A percentile compares a stretch with the other conserved stretches of the same genome.
phyloP scores from a whole-genome alignment of 2,329 filamentous ascomycete species.

The Chalaropsis ovoidea region DNA sequence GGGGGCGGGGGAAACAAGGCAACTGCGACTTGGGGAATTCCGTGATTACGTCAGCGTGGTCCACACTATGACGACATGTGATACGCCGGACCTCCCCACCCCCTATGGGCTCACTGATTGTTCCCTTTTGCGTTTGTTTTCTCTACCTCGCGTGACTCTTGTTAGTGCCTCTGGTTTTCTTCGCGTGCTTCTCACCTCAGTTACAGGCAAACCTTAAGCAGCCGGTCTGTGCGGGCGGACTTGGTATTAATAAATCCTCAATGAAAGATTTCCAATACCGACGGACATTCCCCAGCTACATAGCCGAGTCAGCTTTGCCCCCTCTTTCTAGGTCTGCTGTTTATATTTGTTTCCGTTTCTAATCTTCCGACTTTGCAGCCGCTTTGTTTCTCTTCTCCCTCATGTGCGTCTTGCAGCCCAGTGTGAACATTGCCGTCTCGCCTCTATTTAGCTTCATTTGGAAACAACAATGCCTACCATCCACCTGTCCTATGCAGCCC shows the following conservation, averaged over 20 bases:
- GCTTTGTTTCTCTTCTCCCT: not conserved
- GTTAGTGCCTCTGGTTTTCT: not conserved
- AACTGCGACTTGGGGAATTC: not conserved
- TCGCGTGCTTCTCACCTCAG: not conserved
- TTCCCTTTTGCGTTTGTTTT: not conserved
- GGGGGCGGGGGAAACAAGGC: not conserved
- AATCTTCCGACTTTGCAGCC: not conserved
- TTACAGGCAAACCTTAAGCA: not conserved
- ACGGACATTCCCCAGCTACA: not conserved
- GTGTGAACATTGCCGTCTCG: not conserved
- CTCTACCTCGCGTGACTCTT: not conserved
- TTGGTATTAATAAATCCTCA: not conserved
- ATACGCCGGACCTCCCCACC: not conserved
- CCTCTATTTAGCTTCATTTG: not conserved
- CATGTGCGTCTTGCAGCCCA: not conserved
- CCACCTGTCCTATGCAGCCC: constrained; percentile 29
- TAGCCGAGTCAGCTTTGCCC: not conserved
- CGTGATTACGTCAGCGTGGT: not conserved
- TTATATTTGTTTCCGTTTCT: not conserved
- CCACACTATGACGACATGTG: not conserved
- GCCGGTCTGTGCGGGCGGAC: not conserved
- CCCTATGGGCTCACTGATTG: not conserved
- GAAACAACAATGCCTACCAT: constrained; percentile 8
- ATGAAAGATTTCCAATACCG: not conserved
- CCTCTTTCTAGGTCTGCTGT: not conserved